Evolutionary conservation across 176 grass and related monocot species (phyloP), one percentile per base, ranked within the genome.

Genomic region (Raddia distichophylla): DNA sequence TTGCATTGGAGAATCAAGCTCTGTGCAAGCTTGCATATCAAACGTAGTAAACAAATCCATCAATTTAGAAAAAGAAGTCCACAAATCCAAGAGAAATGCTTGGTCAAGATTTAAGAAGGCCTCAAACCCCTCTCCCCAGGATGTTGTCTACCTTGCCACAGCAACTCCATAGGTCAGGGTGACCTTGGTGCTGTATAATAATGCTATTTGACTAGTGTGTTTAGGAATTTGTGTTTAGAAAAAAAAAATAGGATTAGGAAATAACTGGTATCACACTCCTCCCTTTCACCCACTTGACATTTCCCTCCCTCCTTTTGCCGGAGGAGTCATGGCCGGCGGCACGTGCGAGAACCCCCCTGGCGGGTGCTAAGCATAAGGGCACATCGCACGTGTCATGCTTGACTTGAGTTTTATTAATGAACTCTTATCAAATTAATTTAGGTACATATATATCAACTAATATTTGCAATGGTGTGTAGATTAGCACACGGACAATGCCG

Each of bases 1-100:
- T 66, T 72, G 81, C 81, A 77, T 91, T n/a, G 71, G 85, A 76
- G 77, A 81, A 87, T 75, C 64, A 83, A 81, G 46, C 67, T 58
- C 75, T 79, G 68, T 54, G 56, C n/a, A 67, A 79, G 57, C 58
- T 71, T 85, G 43, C 22, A 81, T 13, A 72, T 74, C 65, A 89
- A 34, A 66, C 82, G 72, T n/a, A 64, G 62, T 73, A 78, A 90
- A 90, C 50, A 72, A 85, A 43, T 8, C 32, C 55, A 8, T 54
- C 10, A 43, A 69, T 73, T 81, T 51, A 49, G 76, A 82, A 78
- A 86, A 47, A 33, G 10, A 73, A 22, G 53, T 82, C 78, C 40
- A 71, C 60, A 74, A 62, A 60, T 5, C 83, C 34, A 64, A 68
- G 67, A 67, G 18, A 50, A 73, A 82, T 60, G 19, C 18, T 54